Conservation (phyloP, 805 yeast genomes). For the Lachancea sp. region DNA sequence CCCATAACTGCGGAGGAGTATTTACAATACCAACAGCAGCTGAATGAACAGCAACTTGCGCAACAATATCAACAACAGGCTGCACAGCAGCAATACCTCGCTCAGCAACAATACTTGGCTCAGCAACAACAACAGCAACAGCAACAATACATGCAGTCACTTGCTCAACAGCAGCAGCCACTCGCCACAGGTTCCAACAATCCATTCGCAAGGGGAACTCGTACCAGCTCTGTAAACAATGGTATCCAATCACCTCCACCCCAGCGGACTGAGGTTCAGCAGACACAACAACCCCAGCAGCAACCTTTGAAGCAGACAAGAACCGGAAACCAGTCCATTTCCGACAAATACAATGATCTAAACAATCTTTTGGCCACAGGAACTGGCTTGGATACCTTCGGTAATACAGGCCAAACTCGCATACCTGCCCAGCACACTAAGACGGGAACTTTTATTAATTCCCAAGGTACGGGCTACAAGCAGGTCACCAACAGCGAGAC, state of each 20-base stretch:
- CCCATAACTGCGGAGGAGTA: slow-evolving; percentile 35
- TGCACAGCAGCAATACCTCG: slow-evolving; percentile 23
- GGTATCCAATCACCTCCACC: slow-evolving; percentile 11
- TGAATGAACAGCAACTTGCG: slow-evolving; percentile 12
- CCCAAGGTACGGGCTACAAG: slow-evolving; percentile 78
- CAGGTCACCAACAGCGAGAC: slow-evolving; percentile 39
- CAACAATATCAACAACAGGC: slow-evolving; percentile 23
- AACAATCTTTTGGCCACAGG: slow-evolving; percentile 77
- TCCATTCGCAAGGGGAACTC: slow-evolving; percentile 52
- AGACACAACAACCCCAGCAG: slow-evolving; percentile 14
- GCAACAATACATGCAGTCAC: slow-evolving; percentile 35
- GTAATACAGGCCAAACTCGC: slow-evolving; percentile 42
- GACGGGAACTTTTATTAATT: slow-evolving; percentile 73
- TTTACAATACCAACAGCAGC: slow-evolving; percentile 27
- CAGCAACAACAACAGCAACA: slow-evolving; percentile 27
- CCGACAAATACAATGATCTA: slow-evolving; percentile 60
- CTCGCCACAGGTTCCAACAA: slow-evolving; percentile 68
- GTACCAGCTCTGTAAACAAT: slow-evolving; percentile 13
- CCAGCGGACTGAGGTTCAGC: background rate
- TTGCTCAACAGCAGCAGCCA: slow-evolving; percentile 40
- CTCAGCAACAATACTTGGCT: slow-evolving; percentile 23
- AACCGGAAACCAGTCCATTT: slow-evolving; percentile 50
- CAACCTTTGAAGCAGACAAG: slow-evolving; percentile 41
- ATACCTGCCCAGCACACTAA: slow-evolving; percentile 90
- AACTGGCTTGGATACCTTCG: slow-evolving; percentile 86